Percentiles rank a stretch among this genome's conserved stretches.
Evolutionary conservation across 305 asterid species (phyloP).

Genomic region (Caryopteris hybrid): DNA sequence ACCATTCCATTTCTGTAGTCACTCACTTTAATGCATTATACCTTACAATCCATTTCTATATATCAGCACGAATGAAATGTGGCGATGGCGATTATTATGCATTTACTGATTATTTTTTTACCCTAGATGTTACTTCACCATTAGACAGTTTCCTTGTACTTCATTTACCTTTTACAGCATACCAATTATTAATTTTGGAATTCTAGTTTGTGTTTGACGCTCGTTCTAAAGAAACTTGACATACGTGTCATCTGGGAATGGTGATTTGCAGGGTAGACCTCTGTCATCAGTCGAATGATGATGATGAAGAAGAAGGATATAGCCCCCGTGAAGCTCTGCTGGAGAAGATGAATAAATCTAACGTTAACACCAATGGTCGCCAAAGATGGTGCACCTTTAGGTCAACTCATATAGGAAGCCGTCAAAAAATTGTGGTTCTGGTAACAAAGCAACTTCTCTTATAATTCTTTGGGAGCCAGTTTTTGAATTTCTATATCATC

Average conservation of each 20-base stretch:
- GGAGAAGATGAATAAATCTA: constrained; percentile 49
- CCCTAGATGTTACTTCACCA: neutral
- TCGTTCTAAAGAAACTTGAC: neutral
- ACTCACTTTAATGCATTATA: neutral
- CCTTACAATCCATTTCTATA: neutral
- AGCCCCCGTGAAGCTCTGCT: constrained; percentile 60
- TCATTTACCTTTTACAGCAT: neutral
- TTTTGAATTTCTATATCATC: neutral
- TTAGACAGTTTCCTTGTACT: neutral
- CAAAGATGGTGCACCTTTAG: constrained; percentile 63
- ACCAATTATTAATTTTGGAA: neutral
- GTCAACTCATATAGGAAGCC: constrained; percentile 63
- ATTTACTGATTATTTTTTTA: neutral
- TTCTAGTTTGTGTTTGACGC: neutral
- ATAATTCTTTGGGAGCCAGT: constrained; percentile 7
- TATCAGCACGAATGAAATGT: neutral
- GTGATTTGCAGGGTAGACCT: constrained; percentile 89
- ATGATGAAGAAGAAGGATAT: constrained; percentile 77
- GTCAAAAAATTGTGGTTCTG: constrained; percentile 85
- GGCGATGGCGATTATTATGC: neutral
- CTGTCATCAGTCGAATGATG: constrained; percentile 84
- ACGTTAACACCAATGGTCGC: constrained; percentile 30
- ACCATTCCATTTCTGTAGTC: neutral
- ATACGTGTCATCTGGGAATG: constrained; percentile 16
- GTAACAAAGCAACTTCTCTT: constrained; percentile 30